Evolutionary conservation across 75 land plant genomes (phyloP).

Genomic region (Pinus taeda): DNA sequence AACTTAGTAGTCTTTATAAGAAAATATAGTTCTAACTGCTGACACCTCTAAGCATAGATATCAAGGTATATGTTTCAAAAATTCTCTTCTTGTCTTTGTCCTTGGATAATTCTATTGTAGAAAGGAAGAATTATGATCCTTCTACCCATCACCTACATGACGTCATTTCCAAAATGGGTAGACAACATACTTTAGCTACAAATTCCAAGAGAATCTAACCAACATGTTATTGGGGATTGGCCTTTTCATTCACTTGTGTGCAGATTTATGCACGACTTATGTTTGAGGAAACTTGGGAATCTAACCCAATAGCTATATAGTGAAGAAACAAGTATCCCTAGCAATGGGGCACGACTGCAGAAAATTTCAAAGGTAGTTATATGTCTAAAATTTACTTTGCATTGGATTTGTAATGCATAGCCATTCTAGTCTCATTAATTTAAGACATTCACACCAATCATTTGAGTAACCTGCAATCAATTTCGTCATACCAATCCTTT

Average conservation of each 20-base stretch:
- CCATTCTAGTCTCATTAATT: too few species aligned
- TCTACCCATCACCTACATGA: background rate
- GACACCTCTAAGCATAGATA: too few species aligned
- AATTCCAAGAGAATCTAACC: background rate
- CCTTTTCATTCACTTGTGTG: background rate
- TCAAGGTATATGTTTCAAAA: too few species aligned
- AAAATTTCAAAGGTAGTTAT: background rate
- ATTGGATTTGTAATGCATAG: too few species aligned
- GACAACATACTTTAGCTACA: background rate
- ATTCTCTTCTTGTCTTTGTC: too few species aligned
- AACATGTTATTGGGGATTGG: background rate
- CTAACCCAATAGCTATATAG: background rate
- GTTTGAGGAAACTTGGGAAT: background rate
- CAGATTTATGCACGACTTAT: background rate
- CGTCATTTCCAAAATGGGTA: background rate
- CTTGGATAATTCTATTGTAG: background rate
- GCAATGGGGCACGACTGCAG: background rate
- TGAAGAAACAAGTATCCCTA: background rate
- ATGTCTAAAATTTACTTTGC: background rate
- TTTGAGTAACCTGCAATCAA: conserved; percentile 44
- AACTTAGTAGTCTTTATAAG: background rate
- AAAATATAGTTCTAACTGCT: too few species aligned
- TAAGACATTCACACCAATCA: conserved; percentile 44
- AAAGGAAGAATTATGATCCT: background rate
- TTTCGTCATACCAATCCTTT: too few species aligned